Base-by-base conservation (phyloP, 2,329 filamentous ascomycete genomes). In the Claviceps citrina region DNA sequence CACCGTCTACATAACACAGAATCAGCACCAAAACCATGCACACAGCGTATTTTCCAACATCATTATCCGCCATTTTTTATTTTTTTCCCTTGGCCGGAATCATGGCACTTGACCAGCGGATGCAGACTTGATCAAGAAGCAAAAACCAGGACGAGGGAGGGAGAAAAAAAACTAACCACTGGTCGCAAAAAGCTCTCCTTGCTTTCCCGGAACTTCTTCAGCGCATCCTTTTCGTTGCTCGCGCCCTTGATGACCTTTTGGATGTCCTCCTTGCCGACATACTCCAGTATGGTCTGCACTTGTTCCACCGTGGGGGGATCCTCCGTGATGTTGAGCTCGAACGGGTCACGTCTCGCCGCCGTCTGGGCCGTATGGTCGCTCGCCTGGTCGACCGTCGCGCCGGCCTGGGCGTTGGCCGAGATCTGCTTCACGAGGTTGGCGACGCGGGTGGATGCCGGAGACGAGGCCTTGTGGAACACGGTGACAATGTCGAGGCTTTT, bases 401-500 rank as follows among this genome's bases (percentile, higher is more conserved):
- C 68, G 44, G 77, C 68, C 25, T 73, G 60, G 10, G 84, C 77
- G 36, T 75, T 76, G 36, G 81, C 78, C 20, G 83, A 82, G 25
- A 77, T 72, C 62, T 89, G 78, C 65, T 91, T 93, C 44, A 96
- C 74, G 39, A 93, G 65, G 31, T 74, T 79, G 45, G 80, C 74
- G 25, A 81, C 81, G 44, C 81, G 76, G 38, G 75, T 67, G 3
- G 87, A 95, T 47, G 80, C 70, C 18, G 81, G 73, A 40, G 74
- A 73, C 51, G 70, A 72, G 43, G 89, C 75, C 61, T 84, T 83
- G 73, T 95, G 87, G 71, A 96, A 98, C 68, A 98, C 79, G 45
- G 89, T 96, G 58, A 96, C 76, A 49, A 93, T 84, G 67, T 96
- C 87, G 61, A 84, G 73, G 49, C 81, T 73, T 70, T 85, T 87